Evolutionary conservation across 345 rosid species (phyloP), one percentile per base, ranked within the genome.

Genomic region (Salix exigua): DNA sequence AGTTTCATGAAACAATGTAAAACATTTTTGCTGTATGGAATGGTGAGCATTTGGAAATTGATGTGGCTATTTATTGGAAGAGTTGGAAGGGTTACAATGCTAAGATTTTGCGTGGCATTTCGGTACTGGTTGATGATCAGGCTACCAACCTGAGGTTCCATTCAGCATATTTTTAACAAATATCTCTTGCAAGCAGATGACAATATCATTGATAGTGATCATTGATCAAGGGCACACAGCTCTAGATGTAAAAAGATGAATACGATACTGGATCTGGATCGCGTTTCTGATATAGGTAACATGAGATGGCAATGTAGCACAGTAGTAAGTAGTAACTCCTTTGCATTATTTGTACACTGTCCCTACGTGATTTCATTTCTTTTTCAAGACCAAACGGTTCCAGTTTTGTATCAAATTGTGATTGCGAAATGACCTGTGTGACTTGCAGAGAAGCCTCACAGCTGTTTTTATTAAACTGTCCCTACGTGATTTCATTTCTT

Each of bases 401-500:
- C 75, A 40, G 9, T 9, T 26, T 51, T 13, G 14, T n/a, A 31
- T 38, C 35, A 58, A 46, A 71, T 28, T 35, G 60, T 51, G 74
- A 55, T 44, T 31, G 26, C 72, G 80, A 73, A 84, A 73, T 46
- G 82, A 80, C 19, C 60, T 51, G n/a, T 70, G 84, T 66, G 84
- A 82, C 77, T 73, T 10, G 30, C 81, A 77, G 81, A 71, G 14
- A 71, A 31, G 72, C 81, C 35, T 62, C 66, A 30, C 58, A 61
- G 33, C 74, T 18, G 18, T 25, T 1, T 30, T 53, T 5, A 13
- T 10, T 33, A n/a, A 5, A 46, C 23, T 81, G 82, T 58, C 67
- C 80, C 81, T 60, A 68, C 68, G 68, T 44, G 74, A 80, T 26
- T 77, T 50, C 16, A 40, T 71, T 55, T 30, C 28, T 16, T 11